Evolutionary conservation across 257 asterid genomes (phyloP).

Genomic region (Solanum tarapatanum): DNA sequence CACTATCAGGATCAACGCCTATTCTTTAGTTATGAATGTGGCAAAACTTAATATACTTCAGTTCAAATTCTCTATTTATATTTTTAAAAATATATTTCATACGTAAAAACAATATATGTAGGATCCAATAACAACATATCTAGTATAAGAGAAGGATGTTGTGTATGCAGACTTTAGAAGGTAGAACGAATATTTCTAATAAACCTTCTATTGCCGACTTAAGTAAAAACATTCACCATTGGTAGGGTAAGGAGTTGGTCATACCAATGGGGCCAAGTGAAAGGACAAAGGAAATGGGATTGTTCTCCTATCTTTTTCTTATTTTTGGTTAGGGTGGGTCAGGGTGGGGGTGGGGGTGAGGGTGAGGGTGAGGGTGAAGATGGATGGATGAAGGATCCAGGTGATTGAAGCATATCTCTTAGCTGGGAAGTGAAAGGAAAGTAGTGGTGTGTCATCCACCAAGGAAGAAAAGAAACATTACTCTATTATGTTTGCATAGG

Average conservation of each 20-base stretch:
- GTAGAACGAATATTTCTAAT: neutral
- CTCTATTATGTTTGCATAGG: conserved; percentile 23
- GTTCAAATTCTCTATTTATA: neutral
- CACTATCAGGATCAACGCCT: neutral
- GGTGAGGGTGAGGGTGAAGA: neutral
- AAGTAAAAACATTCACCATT: neutral
- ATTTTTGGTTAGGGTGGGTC: neutral
- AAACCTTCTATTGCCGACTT: neutral
- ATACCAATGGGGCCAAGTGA: neutral
- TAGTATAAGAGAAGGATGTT: accelerated
- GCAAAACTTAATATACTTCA: neutral
- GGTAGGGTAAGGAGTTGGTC: neutral
- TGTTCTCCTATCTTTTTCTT: neutral
- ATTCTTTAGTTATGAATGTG: neutral
- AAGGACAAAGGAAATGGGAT: neutral
- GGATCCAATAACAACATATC: no score
- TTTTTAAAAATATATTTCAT: neutral
- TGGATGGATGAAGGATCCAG: conserved; percentile 35
- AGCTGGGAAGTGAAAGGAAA: conserved; percentile 27
- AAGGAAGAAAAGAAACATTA: conserved; percentile 4
- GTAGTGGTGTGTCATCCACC: conserved; percentile 26
- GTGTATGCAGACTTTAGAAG: neutral
- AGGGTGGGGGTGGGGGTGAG: neutral
- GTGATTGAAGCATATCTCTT: conserved; percentile 44
- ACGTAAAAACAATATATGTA: neutral